Base-by-base conservation (phyloP, 2,329 filamentous ascomycete species). In the Trichoderma sp. region DNA sequence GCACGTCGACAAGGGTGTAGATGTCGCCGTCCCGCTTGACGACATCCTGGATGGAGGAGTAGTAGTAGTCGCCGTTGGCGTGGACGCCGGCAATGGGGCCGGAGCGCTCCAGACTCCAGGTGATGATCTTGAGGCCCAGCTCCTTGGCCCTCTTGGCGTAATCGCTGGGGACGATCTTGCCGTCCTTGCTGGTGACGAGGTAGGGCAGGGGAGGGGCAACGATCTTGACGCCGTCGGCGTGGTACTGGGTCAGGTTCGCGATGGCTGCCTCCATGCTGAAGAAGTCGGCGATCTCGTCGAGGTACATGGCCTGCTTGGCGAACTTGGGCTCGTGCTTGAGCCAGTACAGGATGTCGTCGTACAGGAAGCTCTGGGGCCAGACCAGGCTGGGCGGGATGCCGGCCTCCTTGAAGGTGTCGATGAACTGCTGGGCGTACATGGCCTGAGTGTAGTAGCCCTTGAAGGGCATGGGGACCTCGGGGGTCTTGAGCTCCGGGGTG, bases 381-480 rank as follows among this genome's bases (percentile, higher is more conserved):
- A 90, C 87, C 48, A 86, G 81, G 22, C 77, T 75, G 0, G 86
- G 81, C 68, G 82, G 76, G 75, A 90, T 84, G 27, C 81, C 80
- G 17, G 83, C 83, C 1, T 77, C 75, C 68, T 82, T 82, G 79
- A 88, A 89, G 64, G 86, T 84, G 73, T 90, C 84, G 67, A 90
- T 83, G 69, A 92, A 78, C 76, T 91, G 87, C 78, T 90, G 87
- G 0, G 87, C 86, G 74, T 87, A 92, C 73, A 82, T 79, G 71
- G 86, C 79, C 74, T 90, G 88, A 0, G 89, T 92, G 80, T 90
- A 92, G 74, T 83, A 75, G 34, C 82, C 82, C 52, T 81, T 74
- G 75, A 90, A 92, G 0, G 90, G 90, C 89, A 92, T 92, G n/a
- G 82, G 74, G n/a, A 92, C 86, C 71, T 86, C 80, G 39, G 87